Conservation (phyloP, 2,329 filamentous ascomycete species). For the Ophiostoma sp. region DNA sequence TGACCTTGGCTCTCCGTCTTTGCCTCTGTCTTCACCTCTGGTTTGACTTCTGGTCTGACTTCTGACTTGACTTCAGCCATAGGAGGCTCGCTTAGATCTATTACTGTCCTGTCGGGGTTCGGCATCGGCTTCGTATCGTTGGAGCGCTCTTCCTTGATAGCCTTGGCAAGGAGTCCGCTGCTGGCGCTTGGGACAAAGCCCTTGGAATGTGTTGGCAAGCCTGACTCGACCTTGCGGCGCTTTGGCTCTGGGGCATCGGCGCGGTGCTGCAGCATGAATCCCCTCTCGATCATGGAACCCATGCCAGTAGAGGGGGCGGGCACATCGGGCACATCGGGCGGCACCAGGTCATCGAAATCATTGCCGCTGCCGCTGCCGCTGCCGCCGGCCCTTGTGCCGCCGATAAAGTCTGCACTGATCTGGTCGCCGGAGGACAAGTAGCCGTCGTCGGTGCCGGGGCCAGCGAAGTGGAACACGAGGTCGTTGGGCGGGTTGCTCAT, state of each 20-base stretch:
- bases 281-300: conserved; percentile 63
- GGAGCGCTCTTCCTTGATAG: conserved; percentile 27
- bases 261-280: conserved; percentile 70
- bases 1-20: background rate
- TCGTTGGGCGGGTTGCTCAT: background rate
- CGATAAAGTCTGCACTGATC: conserved; percentile 23
- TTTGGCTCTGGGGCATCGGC: conserved; percentile 55
- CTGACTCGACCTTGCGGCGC: conserved; percentile 49
- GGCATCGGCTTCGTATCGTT: background rate
- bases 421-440: conserved; percentile 31
- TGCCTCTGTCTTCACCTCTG: conserved; percentile 14
- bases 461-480: conserved; percentile 23
- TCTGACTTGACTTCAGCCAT: background rate
- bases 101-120: background rate
- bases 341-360: background rate
- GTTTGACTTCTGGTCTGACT: background rate
- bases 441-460: conserved; percentile 28
- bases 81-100: background rate
- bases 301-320: conserved; percentile 36
- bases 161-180: conserved; percentile 52
- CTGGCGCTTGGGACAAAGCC: conserved; percentile 43
- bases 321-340: background rate
- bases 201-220: conserved; percentile 30
- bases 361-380: background rate
- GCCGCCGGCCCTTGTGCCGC: conserved; percentile 14